phyloP scores from a whole-genome alignment of 106 monocot species.

The Platanthera zijinensis region DNA sequence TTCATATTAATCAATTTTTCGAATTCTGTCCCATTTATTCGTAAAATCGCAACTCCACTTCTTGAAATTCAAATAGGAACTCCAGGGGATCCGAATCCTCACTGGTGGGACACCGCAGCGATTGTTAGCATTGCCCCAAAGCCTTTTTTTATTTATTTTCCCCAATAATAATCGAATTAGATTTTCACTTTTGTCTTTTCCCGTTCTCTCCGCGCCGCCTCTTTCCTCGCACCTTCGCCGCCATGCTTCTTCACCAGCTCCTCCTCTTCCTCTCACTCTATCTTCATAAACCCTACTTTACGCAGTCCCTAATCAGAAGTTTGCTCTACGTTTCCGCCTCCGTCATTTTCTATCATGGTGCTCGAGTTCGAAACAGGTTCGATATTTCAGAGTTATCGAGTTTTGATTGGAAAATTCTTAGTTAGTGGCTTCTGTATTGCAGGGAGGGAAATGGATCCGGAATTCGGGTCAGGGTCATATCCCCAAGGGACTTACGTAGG shows the following conservation, averaged over 20 bases:
- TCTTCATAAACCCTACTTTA: neutral
- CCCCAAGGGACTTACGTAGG: neutral
- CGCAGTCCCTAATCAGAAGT: neutral
- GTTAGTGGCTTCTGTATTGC: neutral
- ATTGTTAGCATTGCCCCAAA: too few species aligned
- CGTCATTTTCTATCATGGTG: neutral
- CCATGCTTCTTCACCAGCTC: slow-evolving; percentile 4
- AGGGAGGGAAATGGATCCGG: slow-evolving; percentile 2
- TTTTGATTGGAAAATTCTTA: neutral
- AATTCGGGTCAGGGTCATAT: neutral
- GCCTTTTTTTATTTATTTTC: too few species aligned
- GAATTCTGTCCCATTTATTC: too few species aligned
- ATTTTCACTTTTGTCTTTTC: too few species aligned
- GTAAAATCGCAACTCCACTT: too few species aligned
- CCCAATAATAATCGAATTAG: too few species aligned
- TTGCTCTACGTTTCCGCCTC: neutral
- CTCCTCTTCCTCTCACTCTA: neutral
- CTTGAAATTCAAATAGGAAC: too few species aligned
- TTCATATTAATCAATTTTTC: too few species aligned
- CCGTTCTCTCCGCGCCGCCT: too few species aligned
- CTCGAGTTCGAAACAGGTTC: neutral
- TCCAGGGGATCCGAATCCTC: too few species aligned
- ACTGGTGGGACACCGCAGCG: too few species aligned
- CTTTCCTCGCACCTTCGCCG: neutral
- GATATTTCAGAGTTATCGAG: neutral